Conservation (phyloP, 2,329 filamentous ascomycete genomes). For the Exserohilum turcica region DNA sequence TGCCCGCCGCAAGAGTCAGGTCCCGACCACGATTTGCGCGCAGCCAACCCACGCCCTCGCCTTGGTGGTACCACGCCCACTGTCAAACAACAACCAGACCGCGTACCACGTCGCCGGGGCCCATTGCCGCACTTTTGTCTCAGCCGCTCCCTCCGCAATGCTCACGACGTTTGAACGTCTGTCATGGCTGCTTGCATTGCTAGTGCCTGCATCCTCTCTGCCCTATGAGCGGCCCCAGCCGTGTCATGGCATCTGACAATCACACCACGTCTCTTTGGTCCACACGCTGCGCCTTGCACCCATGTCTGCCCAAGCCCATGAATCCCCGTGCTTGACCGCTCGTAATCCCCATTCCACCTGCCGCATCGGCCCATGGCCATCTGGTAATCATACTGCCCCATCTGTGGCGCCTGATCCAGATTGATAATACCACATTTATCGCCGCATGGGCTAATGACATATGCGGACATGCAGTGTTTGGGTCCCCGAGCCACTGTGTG, state of each 20-base stretch:
- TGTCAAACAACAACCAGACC: constrained; percentile 7
- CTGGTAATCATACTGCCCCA: too few relatives aligned
- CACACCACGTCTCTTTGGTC: neutral
- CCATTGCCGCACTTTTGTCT: constrained; percentile 15
- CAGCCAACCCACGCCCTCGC: constrained; percentile 8
- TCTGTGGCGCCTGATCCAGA: too few relatives aligned
- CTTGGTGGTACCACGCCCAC: constrained; percentile 5
- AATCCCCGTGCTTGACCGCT: neutral
- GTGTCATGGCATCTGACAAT: constrained; percentile 8
- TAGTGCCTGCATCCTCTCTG: neutral
- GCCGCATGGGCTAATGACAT: neutral
- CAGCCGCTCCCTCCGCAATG: constrained; percentile 3
- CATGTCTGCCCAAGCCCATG: too few relatives aligned
- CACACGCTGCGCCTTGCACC: too few relatives aligned
- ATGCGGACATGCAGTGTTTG: neutral
- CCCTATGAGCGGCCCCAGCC: neutral
- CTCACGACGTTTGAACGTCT: neutral
- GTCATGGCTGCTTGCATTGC: constrained; percentile 1
- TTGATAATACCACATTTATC: too few relatives aligned
- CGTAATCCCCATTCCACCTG: neutral
- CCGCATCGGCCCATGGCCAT: neutral
- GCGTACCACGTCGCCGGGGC: constrained; percentile 3
- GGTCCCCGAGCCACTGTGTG: neutral
- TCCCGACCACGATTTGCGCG: constrained; percentile 10
- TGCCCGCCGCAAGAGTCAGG: constrained; percentile 11